Percentiles rank a stretch among this genome's conserved stretches.
Evolutionary conservation across 2,329 filamentous ascomycete species (phyloP).

Genomic region (Beauveria medogensis): DNA sequence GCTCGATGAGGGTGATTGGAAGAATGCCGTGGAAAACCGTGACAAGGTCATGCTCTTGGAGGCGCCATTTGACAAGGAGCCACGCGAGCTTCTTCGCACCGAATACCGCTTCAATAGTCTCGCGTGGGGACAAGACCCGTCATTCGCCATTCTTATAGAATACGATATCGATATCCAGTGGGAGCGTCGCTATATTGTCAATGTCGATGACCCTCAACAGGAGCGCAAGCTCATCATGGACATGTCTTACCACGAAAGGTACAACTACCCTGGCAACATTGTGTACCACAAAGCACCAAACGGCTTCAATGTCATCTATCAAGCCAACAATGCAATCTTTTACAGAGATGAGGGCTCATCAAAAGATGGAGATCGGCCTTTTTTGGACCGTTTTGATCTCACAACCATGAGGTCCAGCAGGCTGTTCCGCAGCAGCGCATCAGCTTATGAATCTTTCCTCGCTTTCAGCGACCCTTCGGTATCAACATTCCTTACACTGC

Average conservation of each 20-base stretch:
- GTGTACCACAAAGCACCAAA: neutral
- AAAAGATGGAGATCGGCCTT: conserved; percentile 2
- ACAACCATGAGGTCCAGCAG: neutral
- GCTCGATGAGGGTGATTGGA: conserved; percentile 3
- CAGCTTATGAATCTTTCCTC: conserved; percentile 3
- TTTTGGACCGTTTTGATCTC: conserved; percentile 2
- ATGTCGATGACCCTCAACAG: neutral
- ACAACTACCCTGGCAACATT: neutral
- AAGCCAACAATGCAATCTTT: neutral
- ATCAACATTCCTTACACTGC: neutral
- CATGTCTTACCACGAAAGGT: conserved; percentile 1
- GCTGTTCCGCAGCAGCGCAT: conserved; percentile 5
- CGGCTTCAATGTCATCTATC: neutral
- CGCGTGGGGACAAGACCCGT: neutral
- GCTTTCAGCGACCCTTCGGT: neutral
- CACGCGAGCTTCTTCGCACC: neutral
- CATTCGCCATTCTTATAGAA: neutral
- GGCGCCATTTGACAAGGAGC: neutral
- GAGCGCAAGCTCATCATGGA: neutral
- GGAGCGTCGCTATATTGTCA: conserved; percentile 9
- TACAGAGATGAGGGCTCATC: neutral
- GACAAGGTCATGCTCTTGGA: conserved; percentile 8
- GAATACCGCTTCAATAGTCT: neutral
- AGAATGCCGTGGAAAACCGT: neutral
- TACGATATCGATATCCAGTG: neutral